These are phyloP conservation scores for Dendrobium nobile DNA, from an alignment of 106 monocot genomes.

Conservation along the genomic window DNA sequence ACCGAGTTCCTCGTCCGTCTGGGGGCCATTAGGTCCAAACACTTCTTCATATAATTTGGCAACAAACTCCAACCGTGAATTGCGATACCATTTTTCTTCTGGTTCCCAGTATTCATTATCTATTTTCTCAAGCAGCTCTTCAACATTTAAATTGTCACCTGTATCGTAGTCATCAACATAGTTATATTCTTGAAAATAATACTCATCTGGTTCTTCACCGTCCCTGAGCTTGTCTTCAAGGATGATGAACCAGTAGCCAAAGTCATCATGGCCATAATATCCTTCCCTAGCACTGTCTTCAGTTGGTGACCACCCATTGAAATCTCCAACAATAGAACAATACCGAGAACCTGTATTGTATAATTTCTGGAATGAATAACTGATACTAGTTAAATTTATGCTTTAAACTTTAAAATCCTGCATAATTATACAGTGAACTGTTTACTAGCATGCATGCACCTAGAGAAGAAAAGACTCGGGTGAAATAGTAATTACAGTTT, in stretches of 20 bases:
- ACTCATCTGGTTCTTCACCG: conserved; percentile 76
- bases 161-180: conserved; percentile 92
- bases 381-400: background rate
- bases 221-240: conserved; percentile 87
- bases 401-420: background rate
- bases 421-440: background rate
- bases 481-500: background rate
- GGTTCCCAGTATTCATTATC: conserved; percentile 96
- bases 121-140: conserved; percentile 62
- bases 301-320: conserved; percentile 88
- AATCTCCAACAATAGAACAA: conserved; percentile 84
- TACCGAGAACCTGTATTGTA: conserved; percentile 66
- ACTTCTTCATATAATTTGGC: conserved; percentile 86
- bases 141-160: conserved; percentile 66
- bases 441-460: too few species aligned
- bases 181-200: conserved; percentile 96
- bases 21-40: conserved; percentile 96
- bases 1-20: conserved; percentile 84
- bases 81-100: conserved; percentile 47
- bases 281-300: conserved; percentile 92
- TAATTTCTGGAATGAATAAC: background rate
- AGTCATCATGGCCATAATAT: conserved; percentile 94
- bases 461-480: background rate
- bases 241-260: conserved; percentile 97
- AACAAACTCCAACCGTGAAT: conserved; percentile 67